Conservation (phyloP, 1,284 basidiomycete genomes). For the Ustilago curta region DNA sequence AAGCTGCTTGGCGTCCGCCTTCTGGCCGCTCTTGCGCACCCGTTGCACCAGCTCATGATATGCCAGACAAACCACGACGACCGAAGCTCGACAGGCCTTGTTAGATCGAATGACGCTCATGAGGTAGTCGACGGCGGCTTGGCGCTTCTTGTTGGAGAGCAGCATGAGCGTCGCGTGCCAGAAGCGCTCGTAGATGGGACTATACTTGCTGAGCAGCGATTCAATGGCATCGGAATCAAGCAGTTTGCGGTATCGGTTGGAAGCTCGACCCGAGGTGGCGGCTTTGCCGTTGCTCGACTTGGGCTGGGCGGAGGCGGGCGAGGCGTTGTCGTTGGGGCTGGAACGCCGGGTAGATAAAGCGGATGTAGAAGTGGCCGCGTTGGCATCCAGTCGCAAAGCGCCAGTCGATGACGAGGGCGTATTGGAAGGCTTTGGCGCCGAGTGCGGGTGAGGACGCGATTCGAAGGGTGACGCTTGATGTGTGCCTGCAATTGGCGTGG, state of each 20-base stretch:
- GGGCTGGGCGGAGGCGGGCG: neutral
- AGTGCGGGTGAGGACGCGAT: neutral
- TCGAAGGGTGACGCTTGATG: slow-evolving; percentile 20
- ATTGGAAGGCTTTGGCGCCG: slow-evolving; percentile 4
- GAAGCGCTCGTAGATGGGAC: slow-evolving; percentile 53
- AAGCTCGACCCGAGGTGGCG: slow-evolving; percentile 15
- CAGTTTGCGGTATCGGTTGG: slow-evolving; percentile 42
- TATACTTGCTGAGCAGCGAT: slow-evolving; percentile 53
- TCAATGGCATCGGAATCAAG: slow-evolving; percentile 52
- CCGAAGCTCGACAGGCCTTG: slow-evolving; percentile 51
- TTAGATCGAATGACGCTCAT: slow-evolving; percentile 45
- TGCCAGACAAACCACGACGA: slow-evolving; percentile 53
- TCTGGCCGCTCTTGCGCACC: slow-evolving; percentile 23
- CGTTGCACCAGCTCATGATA: slow-evolving; percentile 54
- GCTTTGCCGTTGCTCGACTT: slow-evolving; percentile 17
- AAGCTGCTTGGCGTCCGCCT: slow-evolving; percentile 11
- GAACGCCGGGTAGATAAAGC: neutral
- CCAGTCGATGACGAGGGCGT: slow-evolving; percentile 2
- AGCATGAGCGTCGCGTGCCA: slow-evolving; percentile 52
- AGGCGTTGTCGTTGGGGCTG: neutral
- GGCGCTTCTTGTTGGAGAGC: slow-evolving; percentile 38
- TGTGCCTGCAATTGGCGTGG: slow-evolving; percentile 20
- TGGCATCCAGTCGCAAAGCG: neutral
- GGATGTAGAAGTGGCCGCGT: neutral
- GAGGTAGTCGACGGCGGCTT: slow-evolving; percentile 46